Conservation (phyloP, 371 early-diverging fungal species). For the Blakeslea trispora region DNA sequence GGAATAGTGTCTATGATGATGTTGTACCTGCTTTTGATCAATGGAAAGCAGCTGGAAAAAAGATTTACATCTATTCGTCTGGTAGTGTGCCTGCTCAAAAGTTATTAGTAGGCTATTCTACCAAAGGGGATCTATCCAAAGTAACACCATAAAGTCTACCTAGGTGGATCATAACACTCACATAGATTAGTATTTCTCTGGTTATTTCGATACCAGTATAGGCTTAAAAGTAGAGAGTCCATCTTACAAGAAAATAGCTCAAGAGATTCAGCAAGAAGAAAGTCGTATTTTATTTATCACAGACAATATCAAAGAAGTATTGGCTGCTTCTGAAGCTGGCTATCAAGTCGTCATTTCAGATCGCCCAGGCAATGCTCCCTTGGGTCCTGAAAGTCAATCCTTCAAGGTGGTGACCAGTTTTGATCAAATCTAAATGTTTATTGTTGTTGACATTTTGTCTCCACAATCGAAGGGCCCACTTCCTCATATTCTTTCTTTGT, state of each 20-base stretch:
- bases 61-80: conserved; percentile 91
- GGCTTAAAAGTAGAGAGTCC: conserved; percentile 73
- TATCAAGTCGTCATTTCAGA: conserved; percentile 71
- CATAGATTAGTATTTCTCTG: conserved; percentile 70
- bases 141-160: too few relatives aligned
- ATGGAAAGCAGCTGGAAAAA: conserved; percentile 65
- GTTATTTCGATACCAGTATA: conserved; percentile 89
- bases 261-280: conserved; percentile 49
- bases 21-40: conserved; percentile 73
- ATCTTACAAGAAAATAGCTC: conserved; percentile 76
- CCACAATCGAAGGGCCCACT: conserved; percentile 79
- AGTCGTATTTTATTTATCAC: conserved; percentile 78
- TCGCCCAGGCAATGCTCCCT: conserved; percentile 78
- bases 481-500: conserved; percentile 94
- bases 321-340: conserved; percentile 77
- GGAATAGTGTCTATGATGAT: conserved; percentile 76
- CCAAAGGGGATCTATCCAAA: conserved; percentile 77
- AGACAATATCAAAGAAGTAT: conserved; percentile 85
- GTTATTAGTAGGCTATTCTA: conserved; percentile 80
- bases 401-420: conserved; percentile 45
- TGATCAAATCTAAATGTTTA: conserved; percentile 28
- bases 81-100: conserved; percentile 94
- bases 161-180: too few relatives aligned
- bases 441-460: conserved; percentile 79
- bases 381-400: conserved; percentile 39